Conservation (phyloP, 306 rosid genomes). For the Quercus glauca region DNA sequence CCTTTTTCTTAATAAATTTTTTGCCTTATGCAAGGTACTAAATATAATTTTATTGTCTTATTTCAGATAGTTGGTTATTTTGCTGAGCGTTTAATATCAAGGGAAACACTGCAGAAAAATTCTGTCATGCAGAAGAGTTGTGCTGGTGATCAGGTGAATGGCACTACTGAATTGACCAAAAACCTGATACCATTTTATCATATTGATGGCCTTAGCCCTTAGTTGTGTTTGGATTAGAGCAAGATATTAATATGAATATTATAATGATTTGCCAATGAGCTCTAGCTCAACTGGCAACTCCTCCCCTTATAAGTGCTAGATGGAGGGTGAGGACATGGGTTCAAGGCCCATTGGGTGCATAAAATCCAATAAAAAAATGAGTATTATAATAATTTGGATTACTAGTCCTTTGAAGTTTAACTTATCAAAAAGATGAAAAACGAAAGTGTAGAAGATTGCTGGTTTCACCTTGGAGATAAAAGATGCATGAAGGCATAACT, state of each 20-base stretch:
- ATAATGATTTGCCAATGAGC: background rate
- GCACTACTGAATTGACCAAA: conserved; percentile 10
- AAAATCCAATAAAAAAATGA: background rate
- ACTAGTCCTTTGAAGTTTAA: background rate
- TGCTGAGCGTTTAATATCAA: conserved; percentile 69
- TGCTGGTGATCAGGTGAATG: conserved; percentile 60
- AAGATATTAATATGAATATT: conserved; percentile 1
- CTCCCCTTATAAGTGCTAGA: too few relatives aligned
- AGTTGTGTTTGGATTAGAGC: conserved; percentile 15
- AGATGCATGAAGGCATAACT: background rate
- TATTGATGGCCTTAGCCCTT: conserved; percentile 13
- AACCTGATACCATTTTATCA: background rate
- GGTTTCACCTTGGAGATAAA: too few relatives aligned
- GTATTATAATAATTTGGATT: background rate
- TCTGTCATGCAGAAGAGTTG: conserved; percentile 61
- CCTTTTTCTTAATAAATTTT: background rate
- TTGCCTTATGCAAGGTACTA: conserved; percentile 13
- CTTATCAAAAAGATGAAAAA: background rate
- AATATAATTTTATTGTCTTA: conserved; percentile 18
- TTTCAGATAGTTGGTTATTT: conserved; percentile 76
- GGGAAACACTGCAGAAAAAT: conserved; percentile 67
- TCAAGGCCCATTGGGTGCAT: too few relatives aligned
- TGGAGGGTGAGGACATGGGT: too few relatives aligned
- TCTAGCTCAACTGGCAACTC: too few relatives aligned
- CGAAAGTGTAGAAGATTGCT: background rate